Conservation (phyloP, 179 eudicot species). For the Beta corolliflora region DNA sequence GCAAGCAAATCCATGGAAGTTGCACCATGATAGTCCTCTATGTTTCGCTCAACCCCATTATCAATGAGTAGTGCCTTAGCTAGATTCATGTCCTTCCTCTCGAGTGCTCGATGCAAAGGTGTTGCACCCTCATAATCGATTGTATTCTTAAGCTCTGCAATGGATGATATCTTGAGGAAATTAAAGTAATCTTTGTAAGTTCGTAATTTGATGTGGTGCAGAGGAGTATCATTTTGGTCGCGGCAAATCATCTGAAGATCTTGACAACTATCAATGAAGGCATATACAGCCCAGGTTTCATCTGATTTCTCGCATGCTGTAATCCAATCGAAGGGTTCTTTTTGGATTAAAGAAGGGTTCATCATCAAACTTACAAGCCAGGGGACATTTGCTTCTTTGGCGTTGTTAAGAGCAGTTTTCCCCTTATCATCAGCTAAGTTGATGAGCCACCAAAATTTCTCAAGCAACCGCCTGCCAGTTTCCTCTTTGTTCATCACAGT, state of each 20-base stretch:
- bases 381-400: background rate
- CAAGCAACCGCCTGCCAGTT: background rate
- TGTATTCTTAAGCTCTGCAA: slow-evolving; percentile 2
- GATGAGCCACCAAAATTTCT: slow-evolving; percentile 1
- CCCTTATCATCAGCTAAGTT: background rate
- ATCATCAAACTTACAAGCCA: background rate
- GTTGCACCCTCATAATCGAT: slow-evolving; percentile 3
- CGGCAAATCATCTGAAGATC: background rate
- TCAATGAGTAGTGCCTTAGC: background rate
- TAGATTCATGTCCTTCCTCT: slow-evolving; percentile 3
- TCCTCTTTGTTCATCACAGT: background rate
- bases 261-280: slow-evolving; percentile 6
- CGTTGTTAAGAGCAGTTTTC: background rate
- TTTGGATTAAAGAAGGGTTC: slow-evolving; percentile 3
- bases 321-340: slow-evolving; percentile 4
- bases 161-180: background rate
- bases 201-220: slow-evolving; percentile 2
- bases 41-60: background rate
- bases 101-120: slow-evolving; percentile 19
- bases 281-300: background rate
- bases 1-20: slow-evolving; percentile 15
- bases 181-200: background rate
- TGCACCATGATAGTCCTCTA: background rate
- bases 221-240: slow-evolving; percentile 5
- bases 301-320: background rate